Evolutionary conservation across 345 rosid genomes (phyloP), one percentile per base, ranked within the genome.

Genomic region (Brassica incana): DNA sequence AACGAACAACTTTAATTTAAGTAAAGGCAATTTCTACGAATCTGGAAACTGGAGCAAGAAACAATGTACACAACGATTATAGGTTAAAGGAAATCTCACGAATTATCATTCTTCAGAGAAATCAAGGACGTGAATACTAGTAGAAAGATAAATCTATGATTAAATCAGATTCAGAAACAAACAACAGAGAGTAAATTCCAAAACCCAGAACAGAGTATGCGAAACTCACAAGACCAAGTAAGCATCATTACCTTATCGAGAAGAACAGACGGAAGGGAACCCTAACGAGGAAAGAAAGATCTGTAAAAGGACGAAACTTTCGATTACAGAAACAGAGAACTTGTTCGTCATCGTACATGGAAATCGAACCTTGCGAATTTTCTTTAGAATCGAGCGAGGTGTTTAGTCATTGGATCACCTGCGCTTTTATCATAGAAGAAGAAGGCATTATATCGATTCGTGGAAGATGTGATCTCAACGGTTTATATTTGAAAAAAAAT

Each of bases 181-280:
- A 25, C 29, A 25, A 25, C 29, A 25, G 29, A 36, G 60, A 78
- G 67, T 65, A 29, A 40, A 71, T 29, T 7, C 5, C 8, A 0
- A 72, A 72, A 73, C 77, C 58, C 65, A 73, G 50, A 80, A 62
- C 83, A 80, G 83, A 80, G 67, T 32, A 73, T 3, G 7, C 15
- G 16, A 63, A 59, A 77, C 71, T 71, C 14, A 73, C 59, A 69
- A 25, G 29, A 25, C 29, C 29, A 25, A 25, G 29, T 25, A 25
- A 25, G 29, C 29, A 25, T 25, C 29, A 25, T 16, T 29, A 80
- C 83, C 83, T 80, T 52, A 74, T 69, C 75, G 48, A 72, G 62
- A 76, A 64, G 65, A 80, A 69, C 32, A 69, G 72, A 18, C 29
- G 29, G 29, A 25, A 25, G 36, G 64, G 50, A 80, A 75, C 79